A percentile compares a stretch with the other conserved stretches of the same genome.
Conservation (phyloP, 257 asterid genomes). For the Fraxinus americana region DNA sequence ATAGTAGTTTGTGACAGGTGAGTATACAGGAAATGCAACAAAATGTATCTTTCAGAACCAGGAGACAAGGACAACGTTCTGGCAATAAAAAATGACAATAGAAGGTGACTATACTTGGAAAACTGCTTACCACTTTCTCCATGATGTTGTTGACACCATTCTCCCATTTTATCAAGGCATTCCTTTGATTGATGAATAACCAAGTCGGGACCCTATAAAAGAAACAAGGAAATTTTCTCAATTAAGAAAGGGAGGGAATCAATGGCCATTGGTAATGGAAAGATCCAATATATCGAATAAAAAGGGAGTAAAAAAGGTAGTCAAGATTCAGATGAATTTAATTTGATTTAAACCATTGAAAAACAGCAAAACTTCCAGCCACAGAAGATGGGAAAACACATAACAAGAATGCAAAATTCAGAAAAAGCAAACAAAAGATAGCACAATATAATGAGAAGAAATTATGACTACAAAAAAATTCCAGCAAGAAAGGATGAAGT, state of each 20-base stretch:
- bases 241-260: constrained; percentile 22
- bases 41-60: not conserved
- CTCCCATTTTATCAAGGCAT: constrained; percentile 88
- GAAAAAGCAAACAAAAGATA: constrained; percentile 13
- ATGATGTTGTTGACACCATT: constrained; percentile 97
- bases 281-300: not conserved
- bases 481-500: constrained; percentile 10
- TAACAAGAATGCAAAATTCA: constrained; percentile 6
- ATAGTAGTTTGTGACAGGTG: constrained; percentile 26
- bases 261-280: not conserved
- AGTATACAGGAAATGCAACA: constrained; percentile 11
- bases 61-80: not conserved
- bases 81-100: not conserved
- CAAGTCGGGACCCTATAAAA: constrained; percentile 82
- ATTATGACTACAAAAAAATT: constrained; percentile 18
- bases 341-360: not conserved
- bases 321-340: not conserved
- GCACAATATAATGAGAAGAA: constrained; percentile 16
- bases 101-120: constrained; percentile 15
- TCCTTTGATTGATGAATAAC: constrained; percentile 82
- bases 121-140: constrained; percentile 70
- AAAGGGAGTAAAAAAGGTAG: not conserved
- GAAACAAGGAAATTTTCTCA: constrained; percentile 18
- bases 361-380: not conserved
- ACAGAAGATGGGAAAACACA: not conserved